phyloP scores from a whole-genome alignment of 2,329 filamentous ascomycete genomes.

The Neofusicoccum kwambonambiense region DNA sequence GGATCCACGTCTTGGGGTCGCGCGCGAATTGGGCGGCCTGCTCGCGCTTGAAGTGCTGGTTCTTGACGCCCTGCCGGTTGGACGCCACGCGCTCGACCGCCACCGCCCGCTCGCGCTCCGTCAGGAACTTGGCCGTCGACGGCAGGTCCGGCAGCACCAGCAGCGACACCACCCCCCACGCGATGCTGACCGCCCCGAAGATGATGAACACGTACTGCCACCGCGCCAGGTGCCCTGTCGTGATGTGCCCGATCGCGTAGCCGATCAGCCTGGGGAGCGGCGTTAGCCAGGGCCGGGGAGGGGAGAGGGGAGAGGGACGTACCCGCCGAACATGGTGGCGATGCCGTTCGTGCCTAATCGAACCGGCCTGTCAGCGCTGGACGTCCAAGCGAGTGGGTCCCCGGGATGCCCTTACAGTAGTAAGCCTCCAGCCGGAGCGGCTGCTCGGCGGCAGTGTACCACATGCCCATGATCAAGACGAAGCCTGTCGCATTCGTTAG shows the following conservation, averaged over 20 bases:
- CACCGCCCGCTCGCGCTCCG: constrained; percentile 43
- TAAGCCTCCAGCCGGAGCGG: constrained; percentile 55
- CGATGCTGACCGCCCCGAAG: constrained; percentile 43
- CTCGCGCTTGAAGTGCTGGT: constrained; percentile 42
- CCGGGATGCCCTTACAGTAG: constrained; percentile 44
- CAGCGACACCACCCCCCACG: constrained; percentile 38
- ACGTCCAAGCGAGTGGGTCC: too few species aligned
- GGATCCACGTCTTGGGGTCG: constrained; percentile 60
- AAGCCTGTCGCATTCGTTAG: not conserved
- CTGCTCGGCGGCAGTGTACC: constrained; percentile 48
- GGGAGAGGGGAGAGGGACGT: not conserved
- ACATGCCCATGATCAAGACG: constrained; percentile 37
- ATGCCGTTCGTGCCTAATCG: constrained; percentile 41
- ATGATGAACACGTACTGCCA: constrained; percentile 63
- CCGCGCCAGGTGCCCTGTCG: constrained; percentile 42
- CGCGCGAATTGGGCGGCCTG: constrained; percentile 47
- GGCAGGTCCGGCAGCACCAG: constrained; percentile 46
- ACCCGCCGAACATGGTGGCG: constrained; percentile 60
- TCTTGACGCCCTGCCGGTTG: constrained; percentile 57
- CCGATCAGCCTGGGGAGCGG: constrained; percentile 43
- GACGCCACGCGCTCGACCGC: constrained; percentile 53
- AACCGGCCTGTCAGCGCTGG: not conserved
- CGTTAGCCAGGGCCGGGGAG: not conserved
- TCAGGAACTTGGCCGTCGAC: constrained; percentile 45
- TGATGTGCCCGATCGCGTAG: constrained; percentile 61